Evolutionary conservation across 768 basidiomycete genomes (phyloP), one percentile per base, ranked within the genome.

Genomic region (Panaeolus papilionaceus): DNA sequence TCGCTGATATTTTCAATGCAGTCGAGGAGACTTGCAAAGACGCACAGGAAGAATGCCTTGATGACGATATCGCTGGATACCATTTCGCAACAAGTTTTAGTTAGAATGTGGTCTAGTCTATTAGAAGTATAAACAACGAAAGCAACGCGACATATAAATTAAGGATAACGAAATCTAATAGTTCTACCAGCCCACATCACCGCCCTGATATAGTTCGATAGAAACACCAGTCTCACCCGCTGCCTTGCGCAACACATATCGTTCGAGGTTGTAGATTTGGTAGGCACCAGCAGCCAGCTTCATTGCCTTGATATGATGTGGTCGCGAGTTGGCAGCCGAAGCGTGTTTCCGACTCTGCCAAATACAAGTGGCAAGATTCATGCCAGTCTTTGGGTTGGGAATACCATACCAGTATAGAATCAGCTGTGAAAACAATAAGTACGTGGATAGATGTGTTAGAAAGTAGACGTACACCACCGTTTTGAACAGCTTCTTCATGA

Each of bases 381-480:
- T 82, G 1, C 95, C 90, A 0, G 92, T 92, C 42, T 82, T 76
- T 62, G 85, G 84, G 71, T 93, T 81, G 0, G 96, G 96, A 38
- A 91, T 84, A 10, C 96, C 96, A 72, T 95, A 96, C 96, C 97
- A 98, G 77, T 98, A 98, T 75, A 96, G 82, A 63, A 98, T 86
- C 38, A 98, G 82, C 88, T 94, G 33, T 63, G 64, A 42, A 23
- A 61, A 37, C 23, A 51, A 33, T 58, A 12, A 68, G 20, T 38
- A 47, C 75, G 63, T 71, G 69, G 3, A 16, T 33, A 33, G 37
- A 14, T n/a, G 65, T 63, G 11, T 3, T 37, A 49, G 47, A 18
- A 33, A 33, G 61, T 28, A 62, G 61, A 82, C 90, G 75, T 75
- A 94, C 92, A 20, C 94, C 94, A 70, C 94, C 93, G 67, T 93